Evolutionary conservation across 768 basidiomycete genomes (phyloP).

Genomic region (Tulasnella sp.): DNA sequence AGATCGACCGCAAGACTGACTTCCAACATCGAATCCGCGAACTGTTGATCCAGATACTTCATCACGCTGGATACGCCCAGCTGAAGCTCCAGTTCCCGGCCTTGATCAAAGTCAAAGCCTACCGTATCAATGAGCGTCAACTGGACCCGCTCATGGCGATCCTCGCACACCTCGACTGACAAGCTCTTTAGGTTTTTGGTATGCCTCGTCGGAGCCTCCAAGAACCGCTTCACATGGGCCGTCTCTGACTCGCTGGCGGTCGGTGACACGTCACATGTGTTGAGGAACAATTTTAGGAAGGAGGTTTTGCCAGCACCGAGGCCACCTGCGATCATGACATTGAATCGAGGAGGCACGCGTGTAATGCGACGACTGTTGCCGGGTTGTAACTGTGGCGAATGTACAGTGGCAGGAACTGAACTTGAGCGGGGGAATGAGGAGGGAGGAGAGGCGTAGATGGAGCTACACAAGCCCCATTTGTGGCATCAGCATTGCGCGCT

Average conservation of each 20-base stretch:
- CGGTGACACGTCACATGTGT: conserved; percentile 75
- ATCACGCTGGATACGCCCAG: conserved; percentile 62
- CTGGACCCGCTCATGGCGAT: conserved; percentile 63
- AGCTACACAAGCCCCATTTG: too few relatives aligned
- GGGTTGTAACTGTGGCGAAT: neutral
- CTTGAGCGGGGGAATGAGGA: conserved; percentile 27
- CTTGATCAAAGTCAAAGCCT: conserved; percentile 62
- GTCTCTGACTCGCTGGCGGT: conserved; percentile 65
- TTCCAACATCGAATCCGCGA: conserved; percentile 79
- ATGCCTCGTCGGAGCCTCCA: conserved; percentile 42
- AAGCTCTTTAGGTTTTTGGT: conserved; percentile 57
- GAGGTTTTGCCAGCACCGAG: conserved; percentile 75
- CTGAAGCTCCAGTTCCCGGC: conserved; percentile 67
- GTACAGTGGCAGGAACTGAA: conserved; percentile 29
- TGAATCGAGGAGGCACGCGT: conserved; percentile 66
- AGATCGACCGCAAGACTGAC: conserved; percentile 28
- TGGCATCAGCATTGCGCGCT: too few relatives aligned
- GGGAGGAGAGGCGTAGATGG: conserved; percentile 45
- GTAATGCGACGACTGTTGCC: conserved; percentile 47
- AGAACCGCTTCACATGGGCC: conserved; percentile 49
- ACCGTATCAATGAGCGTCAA: conserved; percentile 81
- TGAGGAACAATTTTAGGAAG: conserved; percentile 63
- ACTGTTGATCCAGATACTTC: conserved; percentile 70
- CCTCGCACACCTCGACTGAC: conserved; percentile 74
- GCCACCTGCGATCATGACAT: conserved; percentile 36